These are phyloP conservation scores for Nemania bipapillata DNA, from an alignment of 2,329 filamentous ascomycete genomes.

Conservation along the genomic window DNA sequence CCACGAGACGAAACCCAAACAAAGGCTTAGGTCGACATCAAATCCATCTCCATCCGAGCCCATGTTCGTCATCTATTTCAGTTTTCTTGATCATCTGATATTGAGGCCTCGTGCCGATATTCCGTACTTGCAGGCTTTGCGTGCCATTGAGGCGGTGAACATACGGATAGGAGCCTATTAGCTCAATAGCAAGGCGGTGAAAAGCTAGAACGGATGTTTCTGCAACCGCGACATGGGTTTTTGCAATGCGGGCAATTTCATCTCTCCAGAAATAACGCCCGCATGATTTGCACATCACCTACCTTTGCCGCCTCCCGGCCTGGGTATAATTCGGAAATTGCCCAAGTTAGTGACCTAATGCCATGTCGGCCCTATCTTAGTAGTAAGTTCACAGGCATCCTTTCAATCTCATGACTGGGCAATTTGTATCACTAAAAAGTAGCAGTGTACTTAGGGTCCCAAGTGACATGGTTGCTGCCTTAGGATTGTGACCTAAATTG, in stretches of 20 bases:
- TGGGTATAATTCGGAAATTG: background rate
- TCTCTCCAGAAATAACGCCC: background rate
- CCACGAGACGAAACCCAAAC: background rate
- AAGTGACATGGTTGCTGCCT: background rate
- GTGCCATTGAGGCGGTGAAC: constrained; percentile 24
- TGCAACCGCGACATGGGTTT: background rate
- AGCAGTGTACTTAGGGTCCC: background rate
- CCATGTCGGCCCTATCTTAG: background rate
- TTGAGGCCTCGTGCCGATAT: constrained; percentile 9
- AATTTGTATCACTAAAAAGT: background rate
- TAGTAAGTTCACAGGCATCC: background rate
- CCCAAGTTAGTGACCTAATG: background rate
- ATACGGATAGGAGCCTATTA: background rate
- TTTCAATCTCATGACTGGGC: background rate
- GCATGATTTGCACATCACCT: background rate
- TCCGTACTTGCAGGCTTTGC: background rate
- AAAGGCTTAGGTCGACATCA: constrained; percentile 7
- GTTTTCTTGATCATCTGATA: constrained; percentile 23
- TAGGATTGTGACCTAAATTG: background rate
- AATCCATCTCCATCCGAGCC: constrained; percentile 9
- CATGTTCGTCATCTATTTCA: constrained; percentile 7
- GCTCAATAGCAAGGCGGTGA: background rate
- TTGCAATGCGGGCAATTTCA: background rate
- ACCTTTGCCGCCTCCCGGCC: background rate
- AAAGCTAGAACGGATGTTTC: background rate